Evolutionary conservation across 139 green algal genomes (phyloP).

Genomic region (Monoraphidium neglectum): DNA sequence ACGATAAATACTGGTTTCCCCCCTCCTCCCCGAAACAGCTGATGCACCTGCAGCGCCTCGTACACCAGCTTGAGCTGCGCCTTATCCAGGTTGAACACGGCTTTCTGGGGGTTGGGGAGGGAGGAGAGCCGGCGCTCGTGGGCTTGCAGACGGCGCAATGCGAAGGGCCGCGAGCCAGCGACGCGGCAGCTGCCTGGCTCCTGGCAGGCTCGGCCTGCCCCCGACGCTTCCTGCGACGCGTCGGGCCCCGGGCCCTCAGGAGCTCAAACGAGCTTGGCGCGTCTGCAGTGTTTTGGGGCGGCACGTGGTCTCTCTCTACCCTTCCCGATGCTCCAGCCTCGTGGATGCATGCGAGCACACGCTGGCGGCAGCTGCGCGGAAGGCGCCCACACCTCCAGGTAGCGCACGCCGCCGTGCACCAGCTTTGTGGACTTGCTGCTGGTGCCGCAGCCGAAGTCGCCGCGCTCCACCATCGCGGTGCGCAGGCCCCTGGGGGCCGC

Average conservation of each 20-base stretch:
- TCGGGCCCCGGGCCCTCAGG: no score
- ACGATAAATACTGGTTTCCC: conserved; percentile 19
- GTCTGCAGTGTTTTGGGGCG: no score
- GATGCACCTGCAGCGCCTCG: conserved; percentile 68
- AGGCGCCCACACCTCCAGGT: no score
- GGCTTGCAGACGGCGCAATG: background rate
- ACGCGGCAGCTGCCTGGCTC: conserved; percentile 38
- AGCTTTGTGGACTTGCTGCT: conserved; percentile 95
- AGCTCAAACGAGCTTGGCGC: no score
- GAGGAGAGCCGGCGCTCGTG: background rate
- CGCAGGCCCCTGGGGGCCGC: conserved; percentile 60
- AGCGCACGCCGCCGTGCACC: conserved; percentile 95
- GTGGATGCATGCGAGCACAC: no score
- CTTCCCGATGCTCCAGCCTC: no score
- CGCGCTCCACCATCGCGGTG: conserved; percentile 87
- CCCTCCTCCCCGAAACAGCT: background rate
- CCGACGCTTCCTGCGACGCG: no score
- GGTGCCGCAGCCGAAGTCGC: conserved; percentile 95
- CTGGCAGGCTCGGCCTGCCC: no score
- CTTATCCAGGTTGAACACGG: conserved; percentile 83
- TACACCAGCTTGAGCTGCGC: conserved; percentile 95
- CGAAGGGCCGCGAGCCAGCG: background rate
- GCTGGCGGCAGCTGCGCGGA: no score
- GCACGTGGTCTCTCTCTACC: no score
- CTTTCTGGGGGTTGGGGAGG: conserved; percentile 46